Evolutionary conservation across 2,329 filamentous ascomycete genomes (phyloP).

Genomic region (Zymoseptoria pseudotritici): DNA sequence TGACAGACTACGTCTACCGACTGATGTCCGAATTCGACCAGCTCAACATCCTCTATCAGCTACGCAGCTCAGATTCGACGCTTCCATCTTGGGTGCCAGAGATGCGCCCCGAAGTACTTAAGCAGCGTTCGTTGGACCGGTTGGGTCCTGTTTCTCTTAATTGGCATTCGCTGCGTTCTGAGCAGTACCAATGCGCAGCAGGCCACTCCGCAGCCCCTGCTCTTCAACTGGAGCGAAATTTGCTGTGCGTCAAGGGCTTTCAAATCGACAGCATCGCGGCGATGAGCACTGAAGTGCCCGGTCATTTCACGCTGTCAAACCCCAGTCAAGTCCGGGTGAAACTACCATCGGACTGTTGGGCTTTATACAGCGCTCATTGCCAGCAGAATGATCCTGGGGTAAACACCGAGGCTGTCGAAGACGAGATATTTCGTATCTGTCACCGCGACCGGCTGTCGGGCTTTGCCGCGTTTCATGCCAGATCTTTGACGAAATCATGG

Average conservation of each 20-base stretch:
- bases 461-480: too few relatives aligned
- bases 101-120: not conserved
- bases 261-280: constrained; percentile 3
- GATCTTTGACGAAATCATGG: too few relatives aligned
- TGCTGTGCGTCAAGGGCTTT: not conserved
- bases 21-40: not conserved
- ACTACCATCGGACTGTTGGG: constrained; percentile 1
- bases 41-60: constrained; percentile 2
- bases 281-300: not conserved
- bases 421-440: not conserved
- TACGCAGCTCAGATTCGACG: constrained; percentile 1
- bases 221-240: not conserved
- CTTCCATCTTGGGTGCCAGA: constrained; percentile 4
- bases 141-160: too few relatives aligned
- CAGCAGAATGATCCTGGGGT: not conserved
- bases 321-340: not conserved
- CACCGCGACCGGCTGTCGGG: not conserved
- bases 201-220: not conserved
- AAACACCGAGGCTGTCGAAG: not conserved
- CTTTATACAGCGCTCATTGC: not conserved
- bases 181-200: not conserved
- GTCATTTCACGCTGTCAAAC: not conserved
- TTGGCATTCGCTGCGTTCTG: too few relatives aligned
- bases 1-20: constrained; percentile 2
- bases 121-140: too few relatives aligned